Evolutionary conservation across 176 grass and related monocot species (phyloP), one percentile per base, ranked within the genome.

Genomic region (Rhynchospora breviuscula): DNA sequence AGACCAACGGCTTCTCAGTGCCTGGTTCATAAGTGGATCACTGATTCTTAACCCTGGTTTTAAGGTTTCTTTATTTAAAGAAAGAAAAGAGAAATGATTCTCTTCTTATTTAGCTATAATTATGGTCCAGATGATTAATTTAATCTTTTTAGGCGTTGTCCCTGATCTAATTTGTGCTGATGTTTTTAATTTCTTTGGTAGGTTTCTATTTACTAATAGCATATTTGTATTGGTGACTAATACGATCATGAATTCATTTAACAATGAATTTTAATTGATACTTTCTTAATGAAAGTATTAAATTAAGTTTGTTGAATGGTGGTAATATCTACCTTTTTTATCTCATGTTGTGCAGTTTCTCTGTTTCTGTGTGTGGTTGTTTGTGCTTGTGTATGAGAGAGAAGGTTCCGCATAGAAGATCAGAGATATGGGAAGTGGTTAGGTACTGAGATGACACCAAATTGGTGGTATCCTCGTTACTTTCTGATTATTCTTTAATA

Each of bases 1-100:
- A 85, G 95, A 18, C 92, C 92, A 18, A 87, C 92, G 0, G 95
- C 95, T 26, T 81, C 82, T 5, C 85, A 90, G 49, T 98, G 92
- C 78, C 86, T 95, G 79, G 89, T 91, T 65, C 86, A 98, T 77
- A 44, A 75, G n/a, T 98, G 95, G 95, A 86, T 90, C 49, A 88
- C 47, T 85, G 88, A 88, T 83, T 23, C 73, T 56, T 77, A 77
- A 33, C 13, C 73, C 47, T 29, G 47, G 70, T 77, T 56, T 77
- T 13, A 56, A 54, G 49, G 23, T 29, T 29, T 77, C 5, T 77
- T 52, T 77, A 77, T 52, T 54, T 31, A 6, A 29, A 80, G 33
- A 60, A 79, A 8, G 62, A 48, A n/a, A 18, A 67, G 58, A 80
- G 57, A 65, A 35, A 13, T 9, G 56, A 18, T 63, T 53, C 61